Conservation (phyloP, 1,284 basidiomycete species). For the Salmacisia buchloeana region DNA sequence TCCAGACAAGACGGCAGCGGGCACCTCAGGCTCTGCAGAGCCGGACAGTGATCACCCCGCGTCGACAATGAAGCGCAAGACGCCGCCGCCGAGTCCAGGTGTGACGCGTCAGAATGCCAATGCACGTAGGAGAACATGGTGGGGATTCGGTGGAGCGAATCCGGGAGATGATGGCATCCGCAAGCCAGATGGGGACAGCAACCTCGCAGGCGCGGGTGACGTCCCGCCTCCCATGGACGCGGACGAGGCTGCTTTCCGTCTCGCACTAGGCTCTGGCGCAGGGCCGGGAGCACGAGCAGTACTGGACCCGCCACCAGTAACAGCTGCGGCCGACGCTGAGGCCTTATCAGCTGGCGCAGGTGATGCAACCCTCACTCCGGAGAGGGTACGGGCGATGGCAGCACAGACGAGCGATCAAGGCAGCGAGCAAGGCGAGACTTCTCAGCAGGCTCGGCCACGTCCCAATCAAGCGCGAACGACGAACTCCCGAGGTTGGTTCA, state of each 20-base stretch:
- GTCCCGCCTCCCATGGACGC: conserved; percentile 27
- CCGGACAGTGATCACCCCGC: neutral
- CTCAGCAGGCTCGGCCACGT: conserved; percentile 9
- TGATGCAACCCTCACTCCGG: too few species aligned
- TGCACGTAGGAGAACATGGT: conserved; percentile 1
- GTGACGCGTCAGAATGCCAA: too few species aligned
- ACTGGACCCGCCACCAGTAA: too few species aligned
- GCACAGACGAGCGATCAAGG: too few species aligned
- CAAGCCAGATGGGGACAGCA: neutral
- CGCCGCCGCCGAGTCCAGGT: too few species aligned
- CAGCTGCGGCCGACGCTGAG: too few species aligned
- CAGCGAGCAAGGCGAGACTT: conserved; percentile 1
- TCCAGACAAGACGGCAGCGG: neutral
- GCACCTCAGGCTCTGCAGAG: neutral
- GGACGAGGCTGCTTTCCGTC: conserved; percentile 27
- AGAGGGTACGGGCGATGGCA: too few species aligned
- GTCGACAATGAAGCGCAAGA: neutral
- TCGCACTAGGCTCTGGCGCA: conserved; percentile 20
- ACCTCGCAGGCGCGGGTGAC: neutral
- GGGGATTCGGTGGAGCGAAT: conserved; percentile 5
- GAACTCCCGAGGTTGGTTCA: conserved; percentile 1
- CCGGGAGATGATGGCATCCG: neutral
- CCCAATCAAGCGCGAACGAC: neutral
- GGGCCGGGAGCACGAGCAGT: too few species aligned
- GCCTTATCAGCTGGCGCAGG: too few species aligned